Evolutionary conservation across 768 basidiomycete species (phyloP).

Genomic region (Pisolithus orientalis): DNA sequence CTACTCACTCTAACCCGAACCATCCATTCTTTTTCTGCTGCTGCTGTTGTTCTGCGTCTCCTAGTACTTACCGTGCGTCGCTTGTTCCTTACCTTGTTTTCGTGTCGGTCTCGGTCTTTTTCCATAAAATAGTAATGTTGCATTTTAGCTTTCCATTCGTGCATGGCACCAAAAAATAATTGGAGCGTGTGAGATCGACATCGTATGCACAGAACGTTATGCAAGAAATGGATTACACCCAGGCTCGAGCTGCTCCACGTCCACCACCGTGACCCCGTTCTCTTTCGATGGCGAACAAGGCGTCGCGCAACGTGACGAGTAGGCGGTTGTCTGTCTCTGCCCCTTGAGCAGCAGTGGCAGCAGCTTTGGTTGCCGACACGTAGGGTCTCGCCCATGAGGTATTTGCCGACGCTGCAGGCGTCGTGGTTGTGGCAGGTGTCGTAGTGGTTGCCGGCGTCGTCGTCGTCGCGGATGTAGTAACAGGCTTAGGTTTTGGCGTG

Average conservation of each 20-base stretch:
- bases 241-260: slow-evolving; percentile 66
- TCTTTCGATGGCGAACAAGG: slow-evolving; percentile 80
- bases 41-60: too few relatives aligned
- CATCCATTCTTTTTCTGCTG: too few relatives aligned
- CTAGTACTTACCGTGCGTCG: too few relatives aligned
- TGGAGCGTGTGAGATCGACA: not conserved
- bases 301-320: slow-evolving; percentile 67
- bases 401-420: slow-evolving; percentile 24
- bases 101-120: too few relatives aligned
- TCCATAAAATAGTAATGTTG: too few relatives aligned
- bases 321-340: slow-evolving; percentile 55
- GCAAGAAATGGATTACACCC: slow-evolving; percentile 33
- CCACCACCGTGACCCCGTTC: slow-evolving; percentile 83
- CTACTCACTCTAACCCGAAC: too few relatives aligned
- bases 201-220: not conserved
- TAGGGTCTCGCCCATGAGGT: slow-evolving; percentile 60
- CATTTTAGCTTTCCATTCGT: too few relatives aligned
- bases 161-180: too few relatives aligned
- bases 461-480: slow-evolving; percentile 28
- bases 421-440: slow-evolving; percentile 26
- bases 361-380: slow-evolving; percentile 44
- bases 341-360: slow-evolving; percentile 25
- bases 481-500: slow-evolving; percentile 32
- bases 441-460: slow-evolving; percentile 19
- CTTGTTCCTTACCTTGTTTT: too few relatives aligned